Evolutionary conservation across 2,329 filamentous ascomycete species (phyloP), one percentile per base, ranked within the genome.

Genomic region (Apiospora rasikravindrae): DNA sequence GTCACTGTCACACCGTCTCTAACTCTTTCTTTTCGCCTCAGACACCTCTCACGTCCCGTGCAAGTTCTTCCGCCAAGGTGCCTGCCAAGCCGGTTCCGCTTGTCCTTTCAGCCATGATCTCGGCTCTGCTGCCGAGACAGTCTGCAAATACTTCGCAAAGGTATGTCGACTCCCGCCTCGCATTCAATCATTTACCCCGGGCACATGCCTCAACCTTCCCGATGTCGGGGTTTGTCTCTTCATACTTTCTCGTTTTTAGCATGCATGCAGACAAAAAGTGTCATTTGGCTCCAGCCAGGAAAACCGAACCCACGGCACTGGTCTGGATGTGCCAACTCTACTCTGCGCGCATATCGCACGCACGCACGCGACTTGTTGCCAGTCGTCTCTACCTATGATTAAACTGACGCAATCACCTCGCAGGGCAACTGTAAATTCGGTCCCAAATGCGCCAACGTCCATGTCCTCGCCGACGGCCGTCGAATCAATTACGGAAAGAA

Each of bases 91-190:
- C 72, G 96, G 96, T 77, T 94, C 93, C 82, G 94, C 95, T 76
- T 99, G 96, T 85, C 96, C 96, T 53, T 99, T 98, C 84, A 94
- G 95, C 78, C 96, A 99, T 85, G 96, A 97, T 75, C 91, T 96
- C 75, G 94, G 96, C 81, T 89, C 91, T 42, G 90, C 95, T 53
- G 90, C 93, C 69, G 94, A 98, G 82, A 95, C 93, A 74, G 91
- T 97, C 76, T 99, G 96, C 91, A 99, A 98, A 85, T 99, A 98
- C 85, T 99, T 98, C 82, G 93, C 95, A 80, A 99, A 98, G 92
- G 95, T 97, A 86, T 78, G 86, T 82, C 57, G 29, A 37, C 5
- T 53, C 49, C 45, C 29, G 33, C 24, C 37, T 42, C 6, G 26
- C 47, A 24, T 53, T 8, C 47, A 4, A 64, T 64, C 10, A n/a